These are phyloP conservation scores for Syzygium malaccense DNA, from an alignment of 441 rosid species.

Conservation along the genomic window DNA sequence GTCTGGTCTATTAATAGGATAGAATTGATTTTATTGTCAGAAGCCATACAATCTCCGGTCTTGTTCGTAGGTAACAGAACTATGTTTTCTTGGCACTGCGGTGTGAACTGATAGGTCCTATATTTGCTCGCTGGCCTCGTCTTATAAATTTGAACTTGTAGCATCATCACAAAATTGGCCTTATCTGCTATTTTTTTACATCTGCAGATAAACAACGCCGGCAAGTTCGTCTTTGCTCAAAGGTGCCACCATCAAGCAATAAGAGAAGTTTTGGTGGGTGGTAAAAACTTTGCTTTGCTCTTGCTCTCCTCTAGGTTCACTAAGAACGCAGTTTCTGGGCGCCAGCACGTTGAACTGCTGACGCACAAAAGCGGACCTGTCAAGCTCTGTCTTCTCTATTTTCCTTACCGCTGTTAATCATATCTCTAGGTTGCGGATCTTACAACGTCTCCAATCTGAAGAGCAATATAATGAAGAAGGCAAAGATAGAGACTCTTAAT, in stretches of 20 bases:
- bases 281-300: slow-evolving; percentile 23
- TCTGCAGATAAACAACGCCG: slow-evolving; percentile 71
- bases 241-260: slow-evolving; percentile 67
- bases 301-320: neutral
- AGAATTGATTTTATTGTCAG: neutral
- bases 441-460: slow-evolving; percentile 49
- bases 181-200: neutral
- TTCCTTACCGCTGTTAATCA: neutral
- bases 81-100: neutral
- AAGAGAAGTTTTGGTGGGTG: slow-evolving; percentile 54
- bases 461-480: slow-evolving; percentile 88
- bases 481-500: slow-evolving; percentile 63
- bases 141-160: neutral
- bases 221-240: slow-evolving; percentile 63
- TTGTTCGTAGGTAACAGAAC: neutral
- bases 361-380: neutral
- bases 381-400: neutral
- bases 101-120: neutral
- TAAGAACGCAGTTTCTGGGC: neutral
- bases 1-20: neutral
- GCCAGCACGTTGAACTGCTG: neutral
- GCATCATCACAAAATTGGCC: neutral
- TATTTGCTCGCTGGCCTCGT: neutral
- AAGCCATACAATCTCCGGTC: neutral
- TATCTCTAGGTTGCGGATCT: slow-evolving; percentile 42